Base-by-base conservation (phyloP, 129 eudicot genomes). In the Flaveria linearis region DNA sequence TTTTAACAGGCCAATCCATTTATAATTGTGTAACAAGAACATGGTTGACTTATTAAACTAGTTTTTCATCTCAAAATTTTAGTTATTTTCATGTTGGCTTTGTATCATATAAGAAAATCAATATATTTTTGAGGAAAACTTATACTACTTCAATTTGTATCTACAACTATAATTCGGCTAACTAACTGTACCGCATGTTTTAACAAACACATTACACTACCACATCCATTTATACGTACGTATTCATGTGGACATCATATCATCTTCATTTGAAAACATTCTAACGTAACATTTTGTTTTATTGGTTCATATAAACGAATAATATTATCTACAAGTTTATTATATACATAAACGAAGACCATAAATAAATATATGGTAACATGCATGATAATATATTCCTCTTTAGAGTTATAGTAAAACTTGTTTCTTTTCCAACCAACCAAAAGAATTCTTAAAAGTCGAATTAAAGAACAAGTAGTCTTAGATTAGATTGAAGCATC, bases 381-480 rank as follows among this genome's bases (percentile, higher is more conserved):
- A 72, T 71, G 57, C 75, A 41, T 63, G 58, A 80, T 23, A 45
- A 73, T 16, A 78, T 80, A 80, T 80, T 73, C 84, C 51, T 55
- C 63, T 14, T 67, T 66, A 65, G 69, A n/a, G 28, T 45, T 53
- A 12, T n/a, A 30, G 74, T 80, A 66, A 71, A 63, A 72, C 78
- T 51, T 72, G 68, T 10, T 53, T 7, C 69, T 61, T 46, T 80
- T 8, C 68, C 41, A 66, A 74, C 84, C 84, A 80, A 80, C 79
- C 84, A 53, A 80, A 74, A 60, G 84, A 80, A 80, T 72, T 77
- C 60, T 76, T 78, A 80, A 76, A 66, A 68, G 52, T 22, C 20
- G 23, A 63, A 56, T 56, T 56, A 22, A 62, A 76, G 80, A 49
- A 79, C 25, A 64, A 74, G 42, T 52, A 61, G 33, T 52, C 55